Base-by-base conservation (phyloP, 768 basidiomycete species). In the Amyloporia xantha region DNA sequence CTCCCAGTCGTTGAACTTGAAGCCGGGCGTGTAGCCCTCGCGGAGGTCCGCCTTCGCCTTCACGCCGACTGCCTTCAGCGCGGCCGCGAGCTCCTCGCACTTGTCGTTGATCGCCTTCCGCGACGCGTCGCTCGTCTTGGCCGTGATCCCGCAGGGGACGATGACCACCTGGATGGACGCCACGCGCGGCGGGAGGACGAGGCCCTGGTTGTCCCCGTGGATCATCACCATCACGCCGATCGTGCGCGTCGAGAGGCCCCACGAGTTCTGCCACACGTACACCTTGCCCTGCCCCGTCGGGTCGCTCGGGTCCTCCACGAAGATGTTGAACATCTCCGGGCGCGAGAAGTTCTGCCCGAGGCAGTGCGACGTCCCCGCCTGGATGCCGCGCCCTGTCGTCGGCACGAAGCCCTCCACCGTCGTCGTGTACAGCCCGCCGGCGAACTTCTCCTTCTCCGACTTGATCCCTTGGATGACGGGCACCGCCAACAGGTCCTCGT, bases 171-270 rank as follows among this genome's bases (percentile, higher is more conserved):
- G 96, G 17, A 95, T 68, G 54, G 77, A 80, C n/a, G 96, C 95
- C 27, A 99, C 95, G 9, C 91, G 78, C 53, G 96, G 96, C n/a
- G 96, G 96, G 48, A 98, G 81, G 11, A 98, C 94, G 56, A 99
- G 69, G 13, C 96, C 96, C 62, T 96, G 90, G 65, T 99, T 92
- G 66, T 99, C 96, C 27, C 95, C 94, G 62, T 99, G 95, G 4
- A 91, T 82, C 96, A 99, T 99, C 58, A 96, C 93, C 95, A 97
- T 97, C 49, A 97, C 90, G 62, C 96, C 96, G 59, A 99, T 91
- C 23, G 89, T 80, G 49, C 96, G 77, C n/a, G 95, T 98, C 41
- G 88, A 91, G 46, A 98, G 71, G 61, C 96, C 96, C 96, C 96
- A 98, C 27, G 91, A 94, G 70, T 97, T 99, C 68, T 98, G 95